These are phyloP conservation scores for Penicillium corylophilum DNA, from an alignment of 2,329 filamentous ascomycete species.

Conservation along the genomic window DNA sequence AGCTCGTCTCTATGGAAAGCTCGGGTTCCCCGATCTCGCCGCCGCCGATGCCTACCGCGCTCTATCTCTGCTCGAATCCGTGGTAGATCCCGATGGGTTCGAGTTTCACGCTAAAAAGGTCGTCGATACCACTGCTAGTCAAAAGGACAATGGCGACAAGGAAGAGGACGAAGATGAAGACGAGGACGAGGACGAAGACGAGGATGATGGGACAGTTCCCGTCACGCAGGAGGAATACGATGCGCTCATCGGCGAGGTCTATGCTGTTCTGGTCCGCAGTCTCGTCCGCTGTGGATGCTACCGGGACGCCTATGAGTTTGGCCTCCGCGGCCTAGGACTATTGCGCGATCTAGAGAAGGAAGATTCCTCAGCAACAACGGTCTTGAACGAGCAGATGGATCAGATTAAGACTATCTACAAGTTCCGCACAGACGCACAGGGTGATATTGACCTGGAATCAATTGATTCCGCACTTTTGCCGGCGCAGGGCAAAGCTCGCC, in stretches of 20 bases:
- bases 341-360: constrained; percentile 12
- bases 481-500: constrained; percentile 42
- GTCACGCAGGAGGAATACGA: constrained; percentile 38
- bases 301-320: constrained; percentile 43
- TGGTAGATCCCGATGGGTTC: constrained; percentile 68
- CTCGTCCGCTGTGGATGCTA: constrained; percentile 41
- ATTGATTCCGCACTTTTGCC: constrained; percentile 34
- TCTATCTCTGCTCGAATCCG: constrained; percentile 80
- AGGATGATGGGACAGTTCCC: constrained; percentile 35
- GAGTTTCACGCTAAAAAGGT: constrained; percentile 71
- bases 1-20: constrained; percentile 66
- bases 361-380: constrained; percentile 5
- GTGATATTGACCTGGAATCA: constrained; percentile 13
- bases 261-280: constrained; percentile 37
- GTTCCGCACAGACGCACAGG: constrained; percentile 7
- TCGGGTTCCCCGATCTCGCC: constrained; percentile 87
- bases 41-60: constrained; percentile 88
- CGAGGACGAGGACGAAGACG: constrained; percentile 43
- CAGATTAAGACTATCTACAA: constrained; percentile 28
- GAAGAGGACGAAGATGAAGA: constrained; percentile 16
- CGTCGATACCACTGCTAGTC: constrained; percentile 1
- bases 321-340: constrained; percentile 31
- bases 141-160: background rate
- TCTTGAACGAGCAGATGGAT: constrained; percentile 29
- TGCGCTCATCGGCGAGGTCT: constrained; percentile 36